Evolutionary conservation across 192 early-diverging fungal genomes (phyloP).

Genomic region (Rhizophagus sp.): DNA sequence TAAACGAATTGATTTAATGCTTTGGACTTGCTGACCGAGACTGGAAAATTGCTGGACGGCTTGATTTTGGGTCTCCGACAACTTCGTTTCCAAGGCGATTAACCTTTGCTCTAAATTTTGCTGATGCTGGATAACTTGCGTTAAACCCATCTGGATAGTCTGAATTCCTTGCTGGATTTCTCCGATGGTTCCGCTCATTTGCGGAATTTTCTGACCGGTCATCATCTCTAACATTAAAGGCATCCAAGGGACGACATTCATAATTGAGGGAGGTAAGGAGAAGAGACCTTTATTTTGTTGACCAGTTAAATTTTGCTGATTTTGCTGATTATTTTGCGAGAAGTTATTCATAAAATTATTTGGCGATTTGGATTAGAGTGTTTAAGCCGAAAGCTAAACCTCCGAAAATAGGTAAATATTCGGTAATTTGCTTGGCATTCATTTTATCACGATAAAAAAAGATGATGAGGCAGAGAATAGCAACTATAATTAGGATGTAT

Average conservation of each 20-base stretch:
- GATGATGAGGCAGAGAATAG: background rate
- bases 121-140: background rate
- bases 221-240: background rate
- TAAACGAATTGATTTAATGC: conserved; percentile 7
- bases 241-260: background rate
- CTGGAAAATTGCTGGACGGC: background rate
- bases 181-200: background rate
- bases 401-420: background rate
- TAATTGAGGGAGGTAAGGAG: background rate
- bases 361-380: background rate
- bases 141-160: no score
- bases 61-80: no score
- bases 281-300: no score
- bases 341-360: background rate
- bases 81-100: background rate
- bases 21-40: conserved; percentile 3
- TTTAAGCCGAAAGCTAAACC: background rate
- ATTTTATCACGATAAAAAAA: background rate
- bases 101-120: conserved; percentile 1
- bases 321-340: no score
- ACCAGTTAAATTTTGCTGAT: background rate
- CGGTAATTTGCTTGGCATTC: background rate
- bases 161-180: conserved; percentile 20
- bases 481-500: background rate
- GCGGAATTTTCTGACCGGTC: conserved; percentile 10